These are phyloP conservation scores for Stephanodiscus triporus DNA, from an alignment of 108 stramenopile species.

Conservation along the genomic window DNA sequence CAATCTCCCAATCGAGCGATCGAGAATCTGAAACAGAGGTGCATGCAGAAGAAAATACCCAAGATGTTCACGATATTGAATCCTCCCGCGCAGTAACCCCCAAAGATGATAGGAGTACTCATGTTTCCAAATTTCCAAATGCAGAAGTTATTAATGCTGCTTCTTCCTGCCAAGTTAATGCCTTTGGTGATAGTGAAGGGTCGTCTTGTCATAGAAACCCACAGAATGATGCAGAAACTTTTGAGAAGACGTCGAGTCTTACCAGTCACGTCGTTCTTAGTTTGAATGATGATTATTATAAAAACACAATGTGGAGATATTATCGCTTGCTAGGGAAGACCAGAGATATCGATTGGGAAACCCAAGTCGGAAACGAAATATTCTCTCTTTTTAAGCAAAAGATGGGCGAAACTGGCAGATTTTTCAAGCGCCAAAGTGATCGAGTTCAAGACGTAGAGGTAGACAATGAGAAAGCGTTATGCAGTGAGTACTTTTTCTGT, in stretches of 20 bases:
- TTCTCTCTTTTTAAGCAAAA: slow-evolving; percentile 11
- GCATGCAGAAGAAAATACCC: background rate
- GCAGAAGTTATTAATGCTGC: no score
- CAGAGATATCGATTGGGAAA: slow-evolving; percentile 8
- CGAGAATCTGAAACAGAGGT: background rate
- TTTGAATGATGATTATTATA: slow-evolving; percentile 7
- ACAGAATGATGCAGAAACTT: background rate
- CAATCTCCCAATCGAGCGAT: background rate
- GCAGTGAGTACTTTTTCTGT: background rate
- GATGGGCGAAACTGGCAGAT: slow-evolving; percentile 15
- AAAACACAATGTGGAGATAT: slow-evolving; percentile 5
- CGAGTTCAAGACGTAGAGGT: background rate
- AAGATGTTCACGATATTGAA: background rate
- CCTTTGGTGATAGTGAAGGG: background rate
- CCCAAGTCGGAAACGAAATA: slow-evolving; percentile 4
- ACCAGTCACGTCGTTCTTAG: slow-evolving; percentile 13
- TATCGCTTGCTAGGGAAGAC: slow-evolving; percentile 3
- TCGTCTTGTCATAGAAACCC: background rate
- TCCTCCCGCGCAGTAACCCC: background rate
- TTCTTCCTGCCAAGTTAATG: no score
- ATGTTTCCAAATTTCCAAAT: background rate
- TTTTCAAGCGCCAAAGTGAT: slow-evolving; percentile 3
- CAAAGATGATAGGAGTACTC: slow-evolving; percentile 2
- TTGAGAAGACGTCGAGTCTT: background rate
- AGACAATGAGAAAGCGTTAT: background rate